These are phyloP conservation scores for Fusarium longipes DNA, from an alignment of 2,329 filamentous ascomycete genomes.

Conservation along the genomic window DNA sequence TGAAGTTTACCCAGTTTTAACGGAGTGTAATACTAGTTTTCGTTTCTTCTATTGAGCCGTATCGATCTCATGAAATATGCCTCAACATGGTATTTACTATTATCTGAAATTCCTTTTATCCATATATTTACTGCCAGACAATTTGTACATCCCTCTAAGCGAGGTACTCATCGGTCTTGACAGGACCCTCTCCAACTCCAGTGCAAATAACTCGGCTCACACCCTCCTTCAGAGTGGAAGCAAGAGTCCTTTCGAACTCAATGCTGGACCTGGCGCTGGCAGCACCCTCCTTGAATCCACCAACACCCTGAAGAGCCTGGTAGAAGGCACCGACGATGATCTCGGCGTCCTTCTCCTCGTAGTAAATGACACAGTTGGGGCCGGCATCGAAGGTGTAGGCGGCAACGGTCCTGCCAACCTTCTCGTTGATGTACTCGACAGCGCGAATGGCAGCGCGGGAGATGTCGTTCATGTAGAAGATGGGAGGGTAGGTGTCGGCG, in stretches of 20 bases:
- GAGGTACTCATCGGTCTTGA: constrained; percentile 81
- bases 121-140: constrained; percentile 47
- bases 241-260: constrained; percentile 73
- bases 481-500: constrained; percentile 94
- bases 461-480: constrained; percentile 98
- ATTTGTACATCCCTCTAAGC: constrained; percentile 73
- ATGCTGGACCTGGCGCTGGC: constrained; percentile 64
- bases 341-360: constrained; percentile 80
- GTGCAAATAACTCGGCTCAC: constrained; percentile 92
- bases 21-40: too few species aligned
- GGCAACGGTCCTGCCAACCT: constrained; percentile 81
- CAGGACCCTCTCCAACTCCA: constrained; percentile 87
- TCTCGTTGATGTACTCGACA: constrained; percentile 88
- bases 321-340: constrained; percentile 83
- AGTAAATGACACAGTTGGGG: constrained; percentile 97
- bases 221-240: constrained; percentile 76
- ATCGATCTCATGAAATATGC: not conserved
- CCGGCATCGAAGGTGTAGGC: constrained; percentile 99
- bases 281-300: constrained; percentile 75
- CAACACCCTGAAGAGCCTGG: constrained; percentile 69
- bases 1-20: too few species aligned
- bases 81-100: constrained; percentile 10
- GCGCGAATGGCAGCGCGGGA: constrained; percentile 86
- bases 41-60: not conserved
- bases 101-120: constrained; percentile 1